These are phyloP conservation scores for Camellia sinensis DNA, from an alignment of 148 eudicot species.

Conservation along the genomic window DNA sequence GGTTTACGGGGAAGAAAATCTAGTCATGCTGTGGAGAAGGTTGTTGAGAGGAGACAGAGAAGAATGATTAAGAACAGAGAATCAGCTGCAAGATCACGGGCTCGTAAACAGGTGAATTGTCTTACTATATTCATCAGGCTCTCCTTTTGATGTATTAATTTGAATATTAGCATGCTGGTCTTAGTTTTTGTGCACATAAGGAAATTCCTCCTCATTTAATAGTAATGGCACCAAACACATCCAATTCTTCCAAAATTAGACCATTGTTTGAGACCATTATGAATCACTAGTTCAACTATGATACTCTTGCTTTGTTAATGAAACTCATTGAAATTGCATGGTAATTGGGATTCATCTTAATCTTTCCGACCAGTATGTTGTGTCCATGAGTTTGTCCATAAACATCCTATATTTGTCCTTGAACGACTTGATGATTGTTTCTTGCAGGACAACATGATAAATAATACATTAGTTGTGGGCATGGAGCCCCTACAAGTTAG, in stretches of 20 bases:
- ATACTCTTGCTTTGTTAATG: neutral
- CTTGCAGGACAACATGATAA: neutral
- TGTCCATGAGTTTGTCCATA: neutral
- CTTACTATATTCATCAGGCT: neutral
- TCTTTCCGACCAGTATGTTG: neutral
- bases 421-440: neutral
- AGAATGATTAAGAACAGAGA: conserved; percentile 94
- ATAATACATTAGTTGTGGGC: neutral
- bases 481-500: neutral
- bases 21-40: conserved; percentile 64
- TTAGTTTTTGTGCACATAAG: conserved; percentile 2
- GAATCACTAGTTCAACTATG: neutral
- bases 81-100: conserved; percentile 94
- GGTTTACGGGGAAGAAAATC: conserved; percentile 61
- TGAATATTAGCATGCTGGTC: neutral
- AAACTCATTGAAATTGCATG: neutral
- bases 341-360: neutral
- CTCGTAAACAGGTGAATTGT: conserved; percentile 84
- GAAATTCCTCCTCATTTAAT: neutral
- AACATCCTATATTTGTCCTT: neutral
- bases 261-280: neutral
- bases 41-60: conserved; percentile 88
- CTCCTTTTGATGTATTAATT: neutral
- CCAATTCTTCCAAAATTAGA: neutral
- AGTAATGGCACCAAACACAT: neutral